A percentile compares a stretch with the other conserved stretches of the same genome.
Conservation (phyloP, 2,329 filamentous ascomycete genomes). For the Blastomyces percursus region DNA sequence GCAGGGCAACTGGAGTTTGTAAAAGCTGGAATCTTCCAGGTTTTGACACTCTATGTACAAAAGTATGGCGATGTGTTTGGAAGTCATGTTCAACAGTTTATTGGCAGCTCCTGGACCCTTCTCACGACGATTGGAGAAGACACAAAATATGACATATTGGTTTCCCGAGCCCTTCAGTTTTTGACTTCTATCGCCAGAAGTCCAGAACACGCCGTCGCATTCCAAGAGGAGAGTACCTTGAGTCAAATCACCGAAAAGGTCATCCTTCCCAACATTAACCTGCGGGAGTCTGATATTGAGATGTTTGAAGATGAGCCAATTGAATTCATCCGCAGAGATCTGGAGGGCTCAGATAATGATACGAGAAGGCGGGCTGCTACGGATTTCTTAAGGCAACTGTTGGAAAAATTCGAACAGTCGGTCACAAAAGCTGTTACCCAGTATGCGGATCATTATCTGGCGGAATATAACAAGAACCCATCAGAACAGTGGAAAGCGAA, state of each 20-base stretch:
- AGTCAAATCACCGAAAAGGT: constrained; percentile 91
- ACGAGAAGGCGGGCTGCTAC: constrained; percentile 85
- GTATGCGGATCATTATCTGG: constrained; percentile 78
- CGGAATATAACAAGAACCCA: constrained; percentile 57
- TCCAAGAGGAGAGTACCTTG: constrained; percentile 70
- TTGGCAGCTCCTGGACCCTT: constrained; percentile 81
- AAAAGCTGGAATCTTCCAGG: constrained; percentile 89
- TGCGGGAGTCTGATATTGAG: constrained; percentile 89
- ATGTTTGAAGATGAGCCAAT: constrained; percentile 98
- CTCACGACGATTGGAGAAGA: constrained; percentile 76
- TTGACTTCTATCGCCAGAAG: constrained; percentile 78
- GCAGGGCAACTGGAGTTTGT: constrained; percentile 73
- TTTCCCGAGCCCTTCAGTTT: constrained; percentile 91
- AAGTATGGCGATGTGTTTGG: constrained; percentile 96
- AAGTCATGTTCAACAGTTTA: constrained; percentile 67
- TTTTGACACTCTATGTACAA: constrained; percentile 75
- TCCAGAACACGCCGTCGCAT: constrained; percentile 65
- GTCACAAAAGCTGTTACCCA: constrained; percentile 79
- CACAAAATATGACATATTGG: constrained; percentile 86
- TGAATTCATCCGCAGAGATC: constrained; percentile 88
- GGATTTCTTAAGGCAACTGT: constrained; percentile 80
- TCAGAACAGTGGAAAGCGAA: constrained; percentile 84
- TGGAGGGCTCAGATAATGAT: constrained; percentile 93
- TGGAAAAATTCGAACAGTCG: constrained; percentile 74
- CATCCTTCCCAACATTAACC: constrained; percentile 79